A percentile compares a stretch with the other conserved stretches of the same genome.
phyloP scores from a whole-genome alignment of 2,329 filamentous ascomycete species.

The Lecanosticta acicola region DNA sequence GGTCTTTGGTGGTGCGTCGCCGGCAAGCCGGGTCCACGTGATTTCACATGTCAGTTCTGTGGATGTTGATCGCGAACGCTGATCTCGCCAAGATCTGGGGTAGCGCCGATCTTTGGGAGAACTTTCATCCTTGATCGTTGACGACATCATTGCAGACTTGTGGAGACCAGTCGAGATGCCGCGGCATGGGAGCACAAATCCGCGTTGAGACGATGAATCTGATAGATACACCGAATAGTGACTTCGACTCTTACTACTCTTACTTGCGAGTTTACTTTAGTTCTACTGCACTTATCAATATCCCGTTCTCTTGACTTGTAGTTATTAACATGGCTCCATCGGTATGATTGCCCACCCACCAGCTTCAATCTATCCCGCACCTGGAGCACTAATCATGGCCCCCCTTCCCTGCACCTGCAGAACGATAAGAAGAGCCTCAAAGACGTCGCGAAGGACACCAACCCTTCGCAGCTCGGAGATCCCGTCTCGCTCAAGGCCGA shows the following conservation, averaged over 20 bases:
- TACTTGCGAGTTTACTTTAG: too few relatives aligned
- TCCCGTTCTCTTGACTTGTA: neutral
- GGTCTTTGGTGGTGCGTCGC: neutral
- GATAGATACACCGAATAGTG: neutral
- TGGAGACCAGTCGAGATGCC: constrained; percentile 1
- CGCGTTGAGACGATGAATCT: too few relatives aligned
- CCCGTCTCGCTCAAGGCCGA: constrained; percentile 35
- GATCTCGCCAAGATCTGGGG: constrained; percentile 12
- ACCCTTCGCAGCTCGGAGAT: constrained; percentile 32
- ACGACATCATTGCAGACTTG: constrained; percentile 19
- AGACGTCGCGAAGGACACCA: constrained; percentile 17
- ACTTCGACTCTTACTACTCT: too few relatives aligned
- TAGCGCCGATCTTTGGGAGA: constrained; percentile 1
- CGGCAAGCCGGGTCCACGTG: neutral
- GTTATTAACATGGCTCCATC: constrained; percentile 8
- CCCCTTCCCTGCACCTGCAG: neutral
- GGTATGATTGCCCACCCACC: neutral
- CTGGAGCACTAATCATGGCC: neutral
- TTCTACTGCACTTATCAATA: too few relatives aligned
- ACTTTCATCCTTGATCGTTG: constrained; percentile 11
- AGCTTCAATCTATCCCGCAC: neutral
- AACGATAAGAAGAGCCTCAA: constrained; percentile 21
- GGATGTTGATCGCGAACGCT: constrained; percentile 2
- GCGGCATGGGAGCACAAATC: neutral
- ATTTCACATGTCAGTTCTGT: constrained; percentile 7